Evolutionary conservation across 129 eudicot genomes (phyloP).

Genomic region (Calendula officinalis): DNA sequence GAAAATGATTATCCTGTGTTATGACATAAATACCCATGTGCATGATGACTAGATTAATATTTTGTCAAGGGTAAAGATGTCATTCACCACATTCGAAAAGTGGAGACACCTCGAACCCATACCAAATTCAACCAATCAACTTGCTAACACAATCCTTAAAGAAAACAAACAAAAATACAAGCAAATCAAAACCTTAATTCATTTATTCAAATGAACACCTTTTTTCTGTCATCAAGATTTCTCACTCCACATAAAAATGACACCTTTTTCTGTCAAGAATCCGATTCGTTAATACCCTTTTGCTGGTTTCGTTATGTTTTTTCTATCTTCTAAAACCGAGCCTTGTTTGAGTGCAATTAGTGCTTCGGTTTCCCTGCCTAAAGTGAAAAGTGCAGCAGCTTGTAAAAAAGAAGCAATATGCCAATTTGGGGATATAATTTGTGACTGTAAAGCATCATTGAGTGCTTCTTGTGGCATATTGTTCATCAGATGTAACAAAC

Average conservation of each 20-base stretch:
- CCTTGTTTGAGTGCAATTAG: conserved; percentile 76
- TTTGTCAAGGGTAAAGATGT: conserved; percentile 18
- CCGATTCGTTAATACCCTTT: conserved; percentile 2
- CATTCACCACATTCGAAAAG: conserved; percentile 13
- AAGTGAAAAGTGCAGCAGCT: conserved; percentile 62
- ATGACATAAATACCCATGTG: no score
- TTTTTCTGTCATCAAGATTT: conserved; percentile 23
- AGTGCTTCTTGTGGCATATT: conserved; percentile 87
- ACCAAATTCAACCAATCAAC: conserved; percentile 26
- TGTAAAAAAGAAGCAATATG: conserved; percentile 73
- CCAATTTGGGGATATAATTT: conserved; percentile 82
- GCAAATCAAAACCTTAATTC: conserved; percentile 25
- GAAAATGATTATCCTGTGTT: no score
- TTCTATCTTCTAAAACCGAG: conserved; percentile 68
- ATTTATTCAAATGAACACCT: conserved; percentile 8
- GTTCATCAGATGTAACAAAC: conserved; percentile 68
- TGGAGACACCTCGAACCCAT: conserved; percentile 8
- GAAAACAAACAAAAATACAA: conserved; percentile 21
- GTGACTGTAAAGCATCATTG: conserved; percentile 82
- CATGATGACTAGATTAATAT: no score
- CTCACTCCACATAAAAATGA: conserved; percentile 16
- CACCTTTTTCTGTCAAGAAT: conserved; percentile 18
- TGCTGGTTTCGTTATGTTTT: conserved; percentile 28
- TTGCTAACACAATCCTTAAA: conserved; percentile 32
- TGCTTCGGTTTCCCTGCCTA: conserved; percentile 75